phyloP scores from a whole-genome alignment of 2,329 filamentous ascomycete genomes.

The Sporothrix pseudoabietina region DNA sequence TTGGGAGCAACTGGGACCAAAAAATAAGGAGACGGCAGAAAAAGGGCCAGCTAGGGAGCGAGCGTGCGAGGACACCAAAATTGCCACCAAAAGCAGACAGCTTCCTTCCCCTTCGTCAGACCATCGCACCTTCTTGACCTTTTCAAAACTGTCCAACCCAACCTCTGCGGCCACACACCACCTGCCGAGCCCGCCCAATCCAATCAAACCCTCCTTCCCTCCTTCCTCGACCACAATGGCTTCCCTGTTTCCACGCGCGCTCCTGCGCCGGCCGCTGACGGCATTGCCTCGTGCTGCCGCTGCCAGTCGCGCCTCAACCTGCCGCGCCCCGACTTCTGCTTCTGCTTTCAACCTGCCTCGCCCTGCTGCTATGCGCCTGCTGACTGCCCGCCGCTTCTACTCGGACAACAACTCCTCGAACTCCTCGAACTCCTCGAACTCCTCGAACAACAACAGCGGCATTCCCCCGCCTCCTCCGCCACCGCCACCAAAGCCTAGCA shows the following conservation, averaged over 20 bases:
- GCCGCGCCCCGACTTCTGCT: not conserved
- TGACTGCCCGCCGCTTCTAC: constrained; percentile 24
- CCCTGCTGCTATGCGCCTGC: not conserved
- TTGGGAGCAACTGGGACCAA: not conserved
- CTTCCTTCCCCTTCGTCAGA: not conserved
- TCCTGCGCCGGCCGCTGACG: constrained; percentile 26
- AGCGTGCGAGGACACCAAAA: not conserved
- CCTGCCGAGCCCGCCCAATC: not conserved
- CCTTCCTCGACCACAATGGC: constrained; percentile 19
- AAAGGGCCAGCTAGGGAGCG: not conserved
- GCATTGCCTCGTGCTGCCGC: not conserved
- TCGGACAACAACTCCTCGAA: constrained; percentile 6
- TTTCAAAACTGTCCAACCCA: not conserved
- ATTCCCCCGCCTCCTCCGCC: constrained; percentile 31
- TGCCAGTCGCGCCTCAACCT: constrained; percentile 8
- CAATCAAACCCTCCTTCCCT: not conserved
- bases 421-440: not conserved
- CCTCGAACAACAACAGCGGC: not conserved
- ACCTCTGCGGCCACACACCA: not conserved
- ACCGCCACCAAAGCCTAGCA: constrained; percentile 32
- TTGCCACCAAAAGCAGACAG: constrained; percentile 19
- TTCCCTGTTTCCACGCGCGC: constrained; percentile 28
- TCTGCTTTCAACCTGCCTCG: not conserved
- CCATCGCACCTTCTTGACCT: not conserved
- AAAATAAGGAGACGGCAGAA: constrained; percentile 15